phyloP scores from a whole-genome alignment of 1,284 basidiomycete genomes.

The Cystobasidiaceae sp. region DNA sequence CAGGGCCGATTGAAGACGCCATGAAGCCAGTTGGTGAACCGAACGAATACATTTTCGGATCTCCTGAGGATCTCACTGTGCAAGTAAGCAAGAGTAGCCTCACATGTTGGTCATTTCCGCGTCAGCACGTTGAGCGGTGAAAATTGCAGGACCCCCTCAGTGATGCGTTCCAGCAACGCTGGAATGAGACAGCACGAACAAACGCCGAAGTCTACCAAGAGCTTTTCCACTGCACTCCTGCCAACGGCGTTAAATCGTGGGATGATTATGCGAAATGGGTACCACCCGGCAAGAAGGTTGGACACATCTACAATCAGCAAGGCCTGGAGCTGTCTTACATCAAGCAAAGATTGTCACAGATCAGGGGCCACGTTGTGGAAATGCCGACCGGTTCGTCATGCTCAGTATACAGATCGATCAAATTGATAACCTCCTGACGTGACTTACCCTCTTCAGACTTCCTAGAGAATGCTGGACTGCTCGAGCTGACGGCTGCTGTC shows the following conservation, averaged over 20 bases:
- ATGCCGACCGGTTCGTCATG: slow-evolving; percentile 45
- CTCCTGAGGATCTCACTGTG: slow-evolving; percentile 61
- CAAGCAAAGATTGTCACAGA: slow-evolving; percentile 65
- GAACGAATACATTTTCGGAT: slow-evolving; percentile 61
- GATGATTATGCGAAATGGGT: slow-evolving; percentile 56
- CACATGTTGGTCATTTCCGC: neutral
- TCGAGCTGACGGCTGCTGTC: slow-evolving; percentile 20
- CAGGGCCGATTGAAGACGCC: slow-evolving; percentile 53
- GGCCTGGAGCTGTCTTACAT: slow-evolving; percentile 60
- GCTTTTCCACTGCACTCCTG: slow-evolving; percentile 74
- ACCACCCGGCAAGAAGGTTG: slow-evolving; percentile 35
- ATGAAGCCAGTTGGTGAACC: slow-evolving; percentile 73
- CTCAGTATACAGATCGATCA: neutral
- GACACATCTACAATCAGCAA: slow-evolving; percentile 46
- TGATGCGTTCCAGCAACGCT: slow-evolving; percentile 58
- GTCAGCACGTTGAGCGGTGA: neutral
- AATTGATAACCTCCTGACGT: neutral
- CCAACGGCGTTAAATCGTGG: slow-evolving; percentile 61
- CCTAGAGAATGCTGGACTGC: slow-evolving; percentile 21
- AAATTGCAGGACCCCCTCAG: slow-evolving; percentile 60
- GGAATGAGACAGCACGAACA: slow-evolving; percentile 65
- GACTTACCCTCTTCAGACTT: slow-evolving; percentile 9
- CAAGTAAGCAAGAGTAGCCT: slow-evolving; percentile 46
- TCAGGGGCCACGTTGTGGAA: slow-evolving; percentile 54
- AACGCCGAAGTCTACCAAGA: slow-evolving; percentile 78